These are phyloP conservation scores for Xylariaceae sp. DNA, from an alignment of 2,329 filamentous ascomycete species.

Conservation along the genomic window DNA sequence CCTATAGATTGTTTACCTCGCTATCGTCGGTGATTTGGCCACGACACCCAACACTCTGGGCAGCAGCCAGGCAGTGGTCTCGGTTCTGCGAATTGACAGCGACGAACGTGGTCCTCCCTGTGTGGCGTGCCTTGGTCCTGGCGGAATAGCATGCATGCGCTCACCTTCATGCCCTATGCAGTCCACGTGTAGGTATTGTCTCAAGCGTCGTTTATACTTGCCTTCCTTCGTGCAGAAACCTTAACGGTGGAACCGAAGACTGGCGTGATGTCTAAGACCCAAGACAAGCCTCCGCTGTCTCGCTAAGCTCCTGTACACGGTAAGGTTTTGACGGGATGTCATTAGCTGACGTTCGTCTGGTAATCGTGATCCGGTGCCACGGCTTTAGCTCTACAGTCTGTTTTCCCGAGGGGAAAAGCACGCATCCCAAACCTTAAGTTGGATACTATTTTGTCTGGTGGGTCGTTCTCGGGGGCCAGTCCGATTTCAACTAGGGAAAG, in stretches of 20 bases:
- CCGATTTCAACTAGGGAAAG: background rate
- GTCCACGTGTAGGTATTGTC: constrained; percentile 14
- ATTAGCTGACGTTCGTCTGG: background rate
- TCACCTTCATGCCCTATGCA: background rate
- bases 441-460: background rate
- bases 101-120: background rate
- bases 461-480: background rate
- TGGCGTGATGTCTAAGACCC: background rate
- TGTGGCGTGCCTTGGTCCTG: background rate
- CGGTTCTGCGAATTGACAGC: background rate
- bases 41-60: background rate
- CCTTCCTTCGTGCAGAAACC: constrained; percentile 6
- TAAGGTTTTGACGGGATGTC: constrained; percentile 2
- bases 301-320: background rate
- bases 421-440: background rate
- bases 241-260: constrained; percentile 2
- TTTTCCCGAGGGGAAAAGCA: background rate
- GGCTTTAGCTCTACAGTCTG: constrained; percentile 2
- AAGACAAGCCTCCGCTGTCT: background rate
- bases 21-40: background rate
- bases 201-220: constrained; percentile 10
- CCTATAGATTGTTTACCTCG: background rate
- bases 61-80: background rate
- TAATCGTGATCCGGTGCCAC: constrained; percentile 4
- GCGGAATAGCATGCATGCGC: background rate